Base-by-base conservation (phyloP, 176 grass and related monocot species). In the Carex scoparia region DNA sequence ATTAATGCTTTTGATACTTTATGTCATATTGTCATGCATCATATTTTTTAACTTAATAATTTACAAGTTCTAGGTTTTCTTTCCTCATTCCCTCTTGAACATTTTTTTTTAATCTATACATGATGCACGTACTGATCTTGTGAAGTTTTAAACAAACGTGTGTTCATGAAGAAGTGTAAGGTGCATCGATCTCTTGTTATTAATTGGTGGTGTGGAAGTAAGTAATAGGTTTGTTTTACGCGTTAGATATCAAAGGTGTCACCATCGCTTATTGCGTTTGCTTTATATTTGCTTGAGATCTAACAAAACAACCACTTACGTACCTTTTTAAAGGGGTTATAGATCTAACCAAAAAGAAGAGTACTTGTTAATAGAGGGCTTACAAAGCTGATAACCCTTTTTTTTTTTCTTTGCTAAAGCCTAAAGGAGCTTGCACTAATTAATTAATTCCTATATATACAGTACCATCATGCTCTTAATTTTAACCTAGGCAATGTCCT, bases 281-380 rank as follows among this genome's bases (percentile, higher is more conserved):
- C 65, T 76, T 85, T 76, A n/a, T n/a, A 85, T 60, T 75, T 30
- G 65, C 12, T 55, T 85, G 4, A 85, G 44, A 56, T 85, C 48
- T 27, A 85, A 70, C 60, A 38, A 85, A 66, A 61, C 83, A 75
- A 85, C 67, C 19, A n/a, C 67, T 12, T 46, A 18, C 61, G 35
- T 65, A 18, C 61, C 58, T 65, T 81, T 81, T 57, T 53, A 57
- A 78, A 78, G 74, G 53, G 55, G 74, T 78, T 54, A 5, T 76
- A 77, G 49, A 78, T 57, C 74, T 57, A 78, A 78, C 59, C 35
- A 65, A 81, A 81, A 81, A 32, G 62, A 44, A 8, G 18, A 30
- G 16, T 76, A 75, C n/a, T 44, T 23, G 23, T 23, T 46, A 81
- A 63, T 46, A 55, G 44, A 37, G 16, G 7, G 32, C 4, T 56